Evolutionary conservation across 192 early-diverging fungal species (phyloP).

Genomic region (Entomortierella parvispora): DNA sequence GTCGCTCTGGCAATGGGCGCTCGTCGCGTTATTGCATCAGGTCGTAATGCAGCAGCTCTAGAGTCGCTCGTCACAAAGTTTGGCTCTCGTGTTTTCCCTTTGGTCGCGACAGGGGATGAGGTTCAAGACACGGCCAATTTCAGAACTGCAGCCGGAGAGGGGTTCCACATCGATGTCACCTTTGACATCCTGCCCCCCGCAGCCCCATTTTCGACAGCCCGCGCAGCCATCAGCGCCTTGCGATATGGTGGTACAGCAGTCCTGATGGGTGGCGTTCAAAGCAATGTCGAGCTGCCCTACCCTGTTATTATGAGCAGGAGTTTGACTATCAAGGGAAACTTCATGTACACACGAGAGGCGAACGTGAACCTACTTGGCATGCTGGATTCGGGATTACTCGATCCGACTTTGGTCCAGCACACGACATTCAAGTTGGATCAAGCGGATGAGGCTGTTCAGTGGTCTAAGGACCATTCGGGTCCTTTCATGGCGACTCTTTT

Average conservation of each 20-base stretch:
- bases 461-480: slow-evolving; percentile 5
- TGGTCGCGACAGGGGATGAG: slow-evolving; percentile 23
- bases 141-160: slow-evolving; percentile 25
- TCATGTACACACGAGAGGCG: slow-evolving; percentile 38
- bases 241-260: slow-evolving; percentile 19
- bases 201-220: slow-evolving; percentile 12
- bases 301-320: slow-evolving; percentile 25
- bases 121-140: slow-evolving; percentile 26
- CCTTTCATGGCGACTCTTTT: slow-evolving; percentile 4
- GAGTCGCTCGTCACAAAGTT: slow-evolving; percentile 18
- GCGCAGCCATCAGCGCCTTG: slow-evolving; percentile 30
- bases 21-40: slow-evolving; percentile 34
- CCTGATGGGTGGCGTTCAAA: slow-evolving; percentile 22
- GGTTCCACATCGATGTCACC: slow-evolving; percentile 28
- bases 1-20: slow-evolving; percentile 45
- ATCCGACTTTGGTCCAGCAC: slow-evolving; percentile 3
- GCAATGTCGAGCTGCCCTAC: slow-evolving; percentile 21
- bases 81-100: slow-evolving; percentile 30
- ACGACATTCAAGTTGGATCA: slow-evolving; percentile 16
- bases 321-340: slow-evolving; percentile 42
- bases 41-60: slow-evolving; percentile 16
- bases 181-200: slow-evolving; percentile 35
- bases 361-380: slow-evolving; percentile 24
- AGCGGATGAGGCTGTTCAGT: slow-evolving; percentile 13
- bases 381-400: slow-evolving; percentile 36